A percentile compares a stretch with the other conserved stretches of the same genome.
phyloP scores from a whole-genome alignment of 306 rosid species.

The Quercus glauca region DNA sequence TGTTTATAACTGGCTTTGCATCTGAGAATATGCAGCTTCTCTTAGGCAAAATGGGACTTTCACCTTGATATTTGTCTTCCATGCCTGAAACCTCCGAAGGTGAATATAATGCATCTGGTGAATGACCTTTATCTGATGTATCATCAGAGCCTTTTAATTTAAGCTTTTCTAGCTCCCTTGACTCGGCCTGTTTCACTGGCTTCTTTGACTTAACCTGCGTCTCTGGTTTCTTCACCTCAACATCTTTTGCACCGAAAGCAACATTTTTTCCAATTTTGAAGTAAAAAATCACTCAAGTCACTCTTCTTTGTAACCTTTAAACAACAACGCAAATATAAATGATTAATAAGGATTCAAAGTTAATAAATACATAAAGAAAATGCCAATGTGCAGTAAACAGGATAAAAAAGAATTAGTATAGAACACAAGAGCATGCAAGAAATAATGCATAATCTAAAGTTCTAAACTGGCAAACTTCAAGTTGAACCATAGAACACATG shows the following conservation, averaged over 20 bases:
- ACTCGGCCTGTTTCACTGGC: slow-evolving; percentile 30
- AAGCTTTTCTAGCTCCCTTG: slow-evolving; percentile 13
- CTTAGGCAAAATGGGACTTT: slow-evolving; percentile 26
- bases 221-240: slow-evolving; percentile 35
- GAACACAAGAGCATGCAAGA: not conserved
- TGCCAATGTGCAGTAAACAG: too few species aligned
- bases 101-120: slow-evolving; percentile 21
- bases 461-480: not conserved
- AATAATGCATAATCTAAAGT: not conserved
- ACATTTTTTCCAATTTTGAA: slow-evolving; percentile 70
- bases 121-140: slow-evolving; percentile 18
- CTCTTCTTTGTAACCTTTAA: slow-evolving; percentile 82
- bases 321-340: slow-evolving; percentile 16
- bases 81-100: slow-evolving; percentile 25
- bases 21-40: slow-evolving; percentile 28
- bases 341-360: slow-evolving; percentile 7
- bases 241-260: slow-evolving; percentile 67
- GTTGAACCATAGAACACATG: not conserved
- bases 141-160: slow-evolving; percentile 19
- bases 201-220: slow-evolving; percentile 31
- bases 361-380: not conserved
- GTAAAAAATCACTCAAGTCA: slow-evolving; percentile 79
- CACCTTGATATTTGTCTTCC: slow-evolving; percentile 30
- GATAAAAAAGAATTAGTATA: not conserved
- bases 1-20: slow-evolving; percentile 15